Conservation (phyloP, 2,329 filamentous ascomycete species). For the Cytospora piceae region DNA sequence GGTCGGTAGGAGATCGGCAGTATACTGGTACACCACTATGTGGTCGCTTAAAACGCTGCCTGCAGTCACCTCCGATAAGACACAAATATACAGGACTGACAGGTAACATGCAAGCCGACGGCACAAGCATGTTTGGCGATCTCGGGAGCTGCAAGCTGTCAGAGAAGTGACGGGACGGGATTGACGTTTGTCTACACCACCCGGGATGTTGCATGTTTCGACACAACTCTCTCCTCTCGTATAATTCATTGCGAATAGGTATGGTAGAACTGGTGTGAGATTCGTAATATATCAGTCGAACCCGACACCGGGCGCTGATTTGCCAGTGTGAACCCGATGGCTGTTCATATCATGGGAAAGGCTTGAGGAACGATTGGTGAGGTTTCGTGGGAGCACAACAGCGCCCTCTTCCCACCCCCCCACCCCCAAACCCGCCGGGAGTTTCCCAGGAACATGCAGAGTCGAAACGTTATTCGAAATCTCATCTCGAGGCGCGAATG, state of each 20-base stretch:
- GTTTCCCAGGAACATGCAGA: neutral
- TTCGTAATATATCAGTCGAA: neutral
- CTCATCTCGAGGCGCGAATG: neutral
- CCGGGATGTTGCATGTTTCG: too few relatives aligned
- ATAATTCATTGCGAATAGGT: neutral
- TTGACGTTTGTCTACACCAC: too few relatives aligned
- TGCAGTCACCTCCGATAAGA: neutral
- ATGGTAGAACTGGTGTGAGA: neutral
- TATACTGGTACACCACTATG: too few relatives aligned
- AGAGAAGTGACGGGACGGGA: neutral
- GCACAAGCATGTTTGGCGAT: neutral
- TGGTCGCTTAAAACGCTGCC: too few relatives aligned
- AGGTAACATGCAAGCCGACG: constrained; percentile 1
- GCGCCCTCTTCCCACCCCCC: neutral
- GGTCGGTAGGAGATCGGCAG: too few relatives aligned
- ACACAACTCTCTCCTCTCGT: too few relatives aligned
- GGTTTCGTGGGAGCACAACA: constrained; percentile 7
- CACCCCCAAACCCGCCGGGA: neutral
- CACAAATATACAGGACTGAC: neutral
- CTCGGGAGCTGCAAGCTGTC: constrained; percentile 11
- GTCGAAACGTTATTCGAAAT: neutral
- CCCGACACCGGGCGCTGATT: constrained; percentile 1
- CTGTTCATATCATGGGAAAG: neutral
- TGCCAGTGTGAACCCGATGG: constrained; percentile 1
- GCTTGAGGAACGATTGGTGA: constrained; percentile 1